Percentiles rank a stretch among this genome's conserved stretches.
Evolutionary conservation across 441 rosid genomes (phyloP).

Genomic region (Populus hybrid): DNA sequence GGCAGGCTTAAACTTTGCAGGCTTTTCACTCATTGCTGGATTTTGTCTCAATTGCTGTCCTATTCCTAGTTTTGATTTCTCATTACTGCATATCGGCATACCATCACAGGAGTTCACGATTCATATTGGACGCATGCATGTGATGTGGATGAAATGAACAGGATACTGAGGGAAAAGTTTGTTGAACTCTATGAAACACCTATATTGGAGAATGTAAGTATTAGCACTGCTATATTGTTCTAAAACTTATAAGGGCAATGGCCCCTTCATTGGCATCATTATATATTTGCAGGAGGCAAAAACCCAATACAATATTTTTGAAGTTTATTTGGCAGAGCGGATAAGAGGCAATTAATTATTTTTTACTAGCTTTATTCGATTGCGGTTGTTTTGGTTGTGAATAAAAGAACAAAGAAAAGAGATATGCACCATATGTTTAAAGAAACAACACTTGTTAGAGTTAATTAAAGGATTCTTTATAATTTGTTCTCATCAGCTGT

Average conservation of each 20-base stretch:
- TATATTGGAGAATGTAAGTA: conserved; percentile 84
- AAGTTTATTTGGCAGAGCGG: neutral
- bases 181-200: conserved; percentile 88
- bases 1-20: conserved; percentile 92
- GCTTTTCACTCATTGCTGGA: conserved; percentile 25
- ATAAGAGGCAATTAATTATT: neutral
- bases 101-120: conserved; percentile 89
- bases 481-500: neutral
- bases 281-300: neutral
- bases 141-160: conserved; percentile 82
- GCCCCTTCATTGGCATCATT: neutral
- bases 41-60: conserved; percentile 14
- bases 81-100: conserved; percentile 5
- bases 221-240: neutral
- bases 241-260: neutral
- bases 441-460: neutral
- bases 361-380: neutral
- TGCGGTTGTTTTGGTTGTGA: neutral
- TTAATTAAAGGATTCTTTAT: too few relatives aligned
- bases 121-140: conserved; percentile 99
- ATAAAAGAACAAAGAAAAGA: neutral
- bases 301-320: neutral
- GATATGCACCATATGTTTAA: neutral
- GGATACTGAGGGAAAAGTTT: conserved; percentile 82
- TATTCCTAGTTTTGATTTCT: conserved; percentile 20